Base-by-base conservation (phyloP, 2,329 filamentous ascomycete species). In the Leptoxyphium fumago region DNA sequence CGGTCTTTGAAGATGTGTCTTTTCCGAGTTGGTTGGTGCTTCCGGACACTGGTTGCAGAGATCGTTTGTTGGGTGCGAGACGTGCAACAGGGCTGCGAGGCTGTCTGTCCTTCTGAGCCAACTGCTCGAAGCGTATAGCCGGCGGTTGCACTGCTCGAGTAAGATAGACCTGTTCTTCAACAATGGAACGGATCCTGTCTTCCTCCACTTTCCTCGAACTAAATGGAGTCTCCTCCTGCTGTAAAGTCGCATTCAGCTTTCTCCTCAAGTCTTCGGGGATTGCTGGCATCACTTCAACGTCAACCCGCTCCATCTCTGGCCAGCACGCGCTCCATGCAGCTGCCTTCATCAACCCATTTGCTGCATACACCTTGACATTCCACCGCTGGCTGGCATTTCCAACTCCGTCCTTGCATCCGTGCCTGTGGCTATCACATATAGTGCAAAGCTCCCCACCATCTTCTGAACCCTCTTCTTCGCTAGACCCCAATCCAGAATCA, bases 261-360 rank as follows among this genome's bases (percentile, higher is more conserved):
- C 72, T 71, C 43, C 78, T 71, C 10, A 81, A 58, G 1, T 69
- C 63, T 0, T 74, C 61, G 14, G 78, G 74, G 10, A 87, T 72
- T 56, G 80, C 75, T 2, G 91, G 83, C 54, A 84, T 77, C 43
- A 98, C 77, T 62, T 96, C 89, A 1, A 94, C 84, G 57, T 98
- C 91, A 0, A 96, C 85, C n/a, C 89, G 77, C 65, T 98, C 91
- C 91, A 98, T 98, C 63, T 96, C 89, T 53, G 78, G 83, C 89
- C 89, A 98, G 46, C 85, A 89, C 2, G 88, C 88, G 4, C 77
- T 77, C 91, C 91, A 98, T 0, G 91, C 89, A 0, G 86, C 86
- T 5, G 85, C 80, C 46, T 80, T 77, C 85, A 98, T 94, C 40
- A 96, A 68, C 0, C 91, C 91, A 61, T 96, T 98, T 43, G 87